A percentile compares a stretch with the other conserved stretches of the same genome.
Evolutionary conservation across 768 basidiomycete species (phyloP).

Genomic region (Cystofilobasidium capitatum): DNA sequence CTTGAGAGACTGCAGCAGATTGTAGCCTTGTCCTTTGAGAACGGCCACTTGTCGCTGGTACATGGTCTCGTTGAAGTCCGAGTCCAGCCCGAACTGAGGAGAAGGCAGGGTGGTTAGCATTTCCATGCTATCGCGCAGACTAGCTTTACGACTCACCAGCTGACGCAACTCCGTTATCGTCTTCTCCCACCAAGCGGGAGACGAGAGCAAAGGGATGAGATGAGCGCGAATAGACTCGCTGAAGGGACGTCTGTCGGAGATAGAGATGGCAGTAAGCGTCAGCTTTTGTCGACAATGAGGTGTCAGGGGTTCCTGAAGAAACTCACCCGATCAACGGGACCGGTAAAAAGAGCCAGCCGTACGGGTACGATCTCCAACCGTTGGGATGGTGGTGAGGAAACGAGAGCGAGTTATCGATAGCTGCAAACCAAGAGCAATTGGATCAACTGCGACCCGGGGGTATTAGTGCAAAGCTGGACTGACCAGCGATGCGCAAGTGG

Average conservation of each 20-base stretch:
- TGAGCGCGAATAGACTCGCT: slow-evolving; percentile 69
- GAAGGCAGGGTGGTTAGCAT: slow-evolving; percentile 7
- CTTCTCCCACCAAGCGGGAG: slow-evolving; percentile 82
- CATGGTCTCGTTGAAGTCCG: slow-evolving; percentile 13
- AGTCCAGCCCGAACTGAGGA: slow-evolving; percentile 20
- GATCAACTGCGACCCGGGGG: not conserved
- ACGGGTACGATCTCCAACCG: slow-evolving; percentile 67
- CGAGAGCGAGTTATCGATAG: slow-evolving; percentile 85
- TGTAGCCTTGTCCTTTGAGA: slow-evolving; percentile 10
- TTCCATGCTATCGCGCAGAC: too few species aligned
- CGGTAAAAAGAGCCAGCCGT: slow-evolving; percentile 79
- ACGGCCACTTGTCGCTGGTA: slow-evolving; percentile 74
- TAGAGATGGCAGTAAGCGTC: slow-evolving; percentile 95
- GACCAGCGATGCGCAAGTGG: slow-evolving; percentile 9
- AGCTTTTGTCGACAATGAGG: slow-evolving; percentile 34
- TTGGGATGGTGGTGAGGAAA: slow-evolving; percentile 86
- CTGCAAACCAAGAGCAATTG: slow-evolving; percentile 33
- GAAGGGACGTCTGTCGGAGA: slow-evolving; percentile 64
- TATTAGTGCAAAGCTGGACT: too few species aligned
- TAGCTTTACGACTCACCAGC: slow-evolving; percentile 53
- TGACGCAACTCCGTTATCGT: slow-evolving; percentile 67
- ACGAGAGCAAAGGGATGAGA: slow-evolving; percentile 71
- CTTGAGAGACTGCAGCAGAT: slow-evolving; percentile 23
- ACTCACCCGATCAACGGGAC: slow-evolving; percentile 48
- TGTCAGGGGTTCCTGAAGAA: slow-evolving; percentile 58